A percentile compares a stretch with the other conserved stretches of the same genome.
These are phyloP conservation scores for Sindora glabra DNA, from an alignment of 306 rosid genomes.

Conservation along the genomic window DNA sequence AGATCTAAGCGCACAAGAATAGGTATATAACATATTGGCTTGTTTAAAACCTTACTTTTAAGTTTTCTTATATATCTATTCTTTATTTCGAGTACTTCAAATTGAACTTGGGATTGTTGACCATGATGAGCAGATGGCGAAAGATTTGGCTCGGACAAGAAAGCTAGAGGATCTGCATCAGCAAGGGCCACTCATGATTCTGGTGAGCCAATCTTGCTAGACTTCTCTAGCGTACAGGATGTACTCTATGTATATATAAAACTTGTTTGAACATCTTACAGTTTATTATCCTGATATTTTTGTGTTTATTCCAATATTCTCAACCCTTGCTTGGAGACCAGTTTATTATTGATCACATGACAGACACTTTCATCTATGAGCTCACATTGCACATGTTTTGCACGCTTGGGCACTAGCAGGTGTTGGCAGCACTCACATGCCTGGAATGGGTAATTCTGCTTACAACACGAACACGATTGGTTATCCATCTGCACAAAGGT, in stretches of 20 bases:
- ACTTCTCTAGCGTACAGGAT: neutral
- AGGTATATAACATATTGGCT: constrained; percentile 19
- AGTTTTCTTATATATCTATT: neutral
- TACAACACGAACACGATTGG: constrained; percentile 95
- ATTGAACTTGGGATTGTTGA: constrained; percentile 11
- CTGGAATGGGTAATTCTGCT: constrained; percentile 97
- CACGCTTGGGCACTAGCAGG: constrained; percentile 99
- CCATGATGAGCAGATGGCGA: constrained; percentile 54
- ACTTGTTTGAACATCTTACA: constrained; percentile 3
- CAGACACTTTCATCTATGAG: constrained; percentile 67
- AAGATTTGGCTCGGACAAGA: constrained; percentile 67
- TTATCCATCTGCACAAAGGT: constrained; percentile 99
- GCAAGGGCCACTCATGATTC: constrained; percentile 59
- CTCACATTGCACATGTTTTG: constrained; percentile 97
- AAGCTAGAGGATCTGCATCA: constrained; percentile 56
- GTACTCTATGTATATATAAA: neutral
- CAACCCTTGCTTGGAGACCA: constrained; percentile 37
- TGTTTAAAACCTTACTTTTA: neutral
- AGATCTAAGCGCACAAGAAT: constrained; percentile 77
- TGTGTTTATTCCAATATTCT: constrained; percentile 7
- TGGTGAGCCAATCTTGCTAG: constrained; percentile 42
- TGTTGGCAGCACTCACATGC: constrained; percentile 95
- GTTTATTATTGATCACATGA: constrained; percentile 60
- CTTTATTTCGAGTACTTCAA: neutral
- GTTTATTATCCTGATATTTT: neutral